Conservation (phyloP, 192 early-diverging fungal genomes). For the Lobosporangium transversale region DNA sequence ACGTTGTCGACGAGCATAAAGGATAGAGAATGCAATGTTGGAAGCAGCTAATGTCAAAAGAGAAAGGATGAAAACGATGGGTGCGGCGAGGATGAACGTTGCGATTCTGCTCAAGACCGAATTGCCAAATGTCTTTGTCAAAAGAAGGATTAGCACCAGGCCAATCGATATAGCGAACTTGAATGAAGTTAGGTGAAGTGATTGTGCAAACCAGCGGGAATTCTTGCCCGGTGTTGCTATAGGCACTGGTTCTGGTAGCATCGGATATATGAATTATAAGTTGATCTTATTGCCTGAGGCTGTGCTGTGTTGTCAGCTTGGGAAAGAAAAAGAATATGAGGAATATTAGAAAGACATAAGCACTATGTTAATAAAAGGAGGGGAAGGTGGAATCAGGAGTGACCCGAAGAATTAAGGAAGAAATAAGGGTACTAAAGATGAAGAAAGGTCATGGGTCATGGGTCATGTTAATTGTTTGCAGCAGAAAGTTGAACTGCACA, state of each 20-base stretch:
- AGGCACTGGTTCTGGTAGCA: not conserved
- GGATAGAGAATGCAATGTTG: conserved; percentile 44
- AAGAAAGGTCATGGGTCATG: too few species aligned
- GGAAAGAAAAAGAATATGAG: too few species aligned
- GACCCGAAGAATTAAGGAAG: too few species aligned
- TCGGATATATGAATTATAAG: too few species aligned
- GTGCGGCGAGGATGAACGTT: conserved; percentile 23
- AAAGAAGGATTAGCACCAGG: conserved; percentile 2
- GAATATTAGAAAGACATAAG: too few species aligned
- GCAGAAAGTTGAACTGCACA: too few species aligned
- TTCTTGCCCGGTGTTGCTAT: not conserved
- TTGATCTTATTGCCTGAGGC: too few species aligned
- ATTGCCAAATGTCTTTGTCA: conserved; percentile 30
- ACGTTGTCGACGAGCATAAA: conserved; percentile 35
- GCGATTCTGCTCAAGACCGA: not conserved
- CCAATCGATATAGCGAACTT: not conserved
- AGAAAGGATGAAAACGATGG: conserved; percentile 15
- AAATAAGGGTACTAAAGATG: too few species aligned
- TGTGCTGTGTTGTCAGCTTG: too few species aligned
- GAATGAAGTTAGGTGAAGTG: not conserved
- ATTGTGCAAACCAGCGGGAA: not conserved
- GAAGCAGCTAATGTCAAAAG: conserved; percentile 34
- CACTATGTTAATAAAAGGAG: too few species aligned
- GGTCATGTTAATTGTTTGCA: too few species aligned
- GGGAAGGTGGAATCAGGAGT: too few species aligned